These are phyloP conservation scores for Chaetomiaceae sp. DNA, from an alignment of 2,329 filamentous ascomycete genomes.

Conservation along the genomic window DNA sequence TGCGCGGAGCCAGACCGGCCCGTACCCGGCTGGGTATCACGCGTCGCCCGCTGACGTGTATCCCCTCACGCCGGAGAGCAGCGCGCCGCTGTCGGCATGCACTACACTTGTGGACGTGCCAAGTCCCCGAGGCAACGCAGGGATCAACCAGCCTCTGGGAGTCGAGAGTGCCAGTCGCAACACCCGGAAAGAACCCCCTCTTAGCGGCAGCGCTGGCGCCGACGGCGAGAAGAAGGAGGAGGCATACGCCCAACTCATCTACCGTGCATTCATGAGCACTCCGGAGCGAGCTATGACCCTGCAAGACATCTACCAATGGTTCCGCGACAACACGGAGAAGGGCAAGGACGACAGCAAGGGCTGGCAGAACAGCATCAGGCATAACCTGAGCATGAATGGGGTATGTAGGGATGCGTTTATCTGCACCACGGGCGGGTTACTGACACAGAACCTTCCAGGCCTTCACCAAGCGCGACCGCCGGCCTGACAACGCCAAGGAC, in stretches of 20 bases:
- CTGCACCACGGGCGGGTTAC: too few relatives aligned
- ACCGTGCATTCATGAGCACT: constrained; percentile 62
- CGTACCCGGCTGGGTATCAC: constrained; percentile 10
- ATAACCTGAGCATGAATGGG: constrained; percentile 93
- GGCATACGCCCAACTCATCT: constrained; percentile 80
- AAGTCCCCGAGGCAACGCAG: background rate
- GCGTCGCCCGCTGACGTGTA: background rate
- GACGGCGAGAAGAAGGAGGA: constrained; percentile 34
- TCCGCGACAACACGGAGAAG: constrained; percentile 73
- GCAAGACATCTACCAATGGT: constrained; percentile 88
- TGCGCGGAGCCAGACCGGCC: constrained; percentile 10
- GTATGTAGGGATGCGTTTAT: too few relatives aligned
- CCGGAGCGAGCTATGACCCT: constrained; percentile 66
- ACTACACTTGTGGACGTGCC: constrained; percentile 16
- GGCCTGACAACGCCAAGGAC: constrained; percentile 23
- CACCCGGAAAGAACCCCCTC: background rate
- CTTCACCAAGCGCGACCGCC: constrained; percentile 35
- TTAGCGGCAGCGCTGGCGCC: background rate
- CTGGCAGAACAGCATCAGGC: constrained; percentile 93
- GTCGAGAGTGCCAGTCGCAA: background rate
- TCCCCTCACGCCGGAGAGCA: constrained; percentile 11
- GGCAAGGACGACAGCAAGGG: constrained; percentile 59
- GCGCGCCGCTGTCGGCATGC: constrained; percentile 15
- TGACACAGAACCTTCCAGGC: constrained; percentile 14
- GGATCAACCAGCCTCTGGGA: constrained; percentile 1